Evolutionary conservation across 2,329 filamentous ascomycete genomes (phyloP).

Genomic region (Xylaria sp.): DNA sequence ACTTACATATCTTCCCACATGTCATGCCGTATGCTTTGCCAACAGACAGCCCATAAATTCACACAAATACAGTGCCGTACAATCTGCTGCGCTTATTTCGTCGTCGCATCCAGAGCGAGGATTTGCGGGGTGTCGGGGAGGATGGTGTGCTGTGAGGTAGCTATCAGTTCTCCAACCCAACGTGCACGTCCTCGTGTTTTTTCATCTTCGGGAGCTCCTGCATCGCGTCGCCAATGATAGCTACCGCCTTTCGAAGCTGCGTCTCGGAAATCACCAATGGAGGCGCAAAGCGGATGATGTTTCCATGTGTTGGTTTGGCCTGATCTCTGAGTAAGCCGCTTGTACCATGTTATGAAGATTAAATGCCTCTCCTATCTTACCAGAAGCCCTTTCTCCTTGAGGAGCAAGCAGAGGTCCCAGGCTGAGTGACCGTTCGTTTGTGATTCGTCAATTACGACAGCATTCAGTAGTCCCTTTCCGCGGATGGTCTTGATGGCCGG

Average conservation of each 20-base stretch:
- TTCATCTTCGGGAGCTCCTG: slow-evolving; percentile 74
- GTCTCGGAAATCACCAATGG: slow-evolving; percentile 91
- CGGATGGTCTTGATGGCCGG: slow-evolving; percentile 82
- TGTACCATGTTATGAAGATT: slow-evolving; percentile 16
- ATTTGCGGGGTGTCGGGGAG: slow-evolving; percentile 20
- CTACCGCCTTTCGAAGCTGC: slow-evolving; percentile 76
- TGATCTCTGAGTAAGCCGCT: slow-evolving; percentile 45
- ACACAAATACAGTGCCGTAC: slow-evolving; percentile 12
- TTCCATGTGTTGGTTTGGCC: slow-evolving; percentile 98
- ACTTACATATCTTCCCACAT: slow-evolving; percentile 33
- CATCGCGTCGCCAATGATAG: slow-evolving; percentile 80
- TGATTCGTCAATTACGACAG: slow-evolving; percentile 91
- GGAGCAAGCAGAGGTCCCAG: slow-evolving; percentile 94
- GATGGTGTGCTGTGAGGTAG: slow-evolving; percentile 9
- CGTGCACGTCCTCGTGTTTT: slow-evolving; percentile 39
- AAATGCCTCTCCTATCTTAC: slow-evolving; percentile 54
- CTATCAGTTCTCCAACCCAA: slow-evolving; percentile 32
- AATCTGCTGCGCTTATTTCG: slow-evolving; percentile 9
- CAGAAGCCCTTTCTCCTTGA: slow-evolving; percentile 93
- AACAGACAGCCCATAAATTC: slow-evolving; percentile 14
- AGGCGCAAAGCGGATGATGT: slow-evolving; percentile 97
- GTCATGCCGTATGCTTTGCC: slow-evolving; percentile 22
- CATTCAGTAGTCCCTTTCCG: slow-evolving; percentile 93
- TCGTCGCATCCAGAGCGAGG: slow-evolving; percentile 4
- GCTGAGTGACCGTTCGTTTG: slow-evolving; percentile 84